phyloP scores from a whole-genome alignment of 1,139 yeast species.

The Arxiozyma heterogenica region DNA sequence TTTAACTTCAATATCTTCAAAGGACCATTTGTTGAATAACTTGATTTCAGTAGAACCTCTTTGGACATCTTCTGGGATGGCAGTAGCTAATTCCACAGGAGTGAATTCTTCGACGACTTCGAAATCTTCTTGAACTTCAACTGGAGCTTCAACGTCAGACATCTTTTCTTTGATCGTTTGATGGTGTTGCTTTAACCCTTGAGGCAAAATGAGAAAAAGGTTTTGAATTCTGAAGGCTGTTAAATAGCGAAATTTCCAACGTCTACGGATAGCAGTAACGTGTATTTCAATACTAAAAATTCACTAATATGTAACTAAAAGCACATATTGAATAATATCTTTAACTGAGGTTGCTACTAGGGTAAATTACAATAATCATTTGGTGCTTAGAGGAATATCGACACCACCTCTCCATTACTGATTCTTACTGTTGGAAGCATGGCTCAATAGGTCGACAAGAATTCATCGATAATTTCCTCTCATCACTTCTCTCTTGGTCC shows the following conservation, averaged over 20 bases:
- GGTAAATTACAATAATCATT: neutral
- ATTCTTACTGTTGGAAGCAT: neutral
- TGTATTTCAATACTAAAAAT: too few relatives aligned
- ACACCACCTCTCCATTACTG: neutral
- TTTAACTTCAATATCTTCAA: conserved; percentile 94
- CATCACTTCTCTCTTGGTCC: neutral
- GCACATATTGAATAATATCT: too few relatives aligned
- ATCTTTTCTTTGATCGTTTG: conserved; percentile 18
- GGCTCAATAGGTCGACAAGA: neutral
- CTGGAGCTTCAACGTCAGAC: conserved; percentile 42
- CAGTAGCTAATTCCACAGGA: conserved; percentile 81
- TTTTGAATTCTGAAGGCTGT: too few relatives aligned
- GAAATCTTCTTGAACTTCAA: conserved; percentile 50
- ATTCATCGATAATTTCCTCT: neutral
- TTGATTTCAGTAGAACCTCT: conserved; percentile 94
- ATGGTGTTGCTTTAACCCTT: conserved; percentile 3
- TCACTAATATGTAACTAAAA: neutral
- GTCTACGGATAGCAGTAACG: neutral
- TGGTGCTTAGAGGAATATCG: too few relatives aligned
- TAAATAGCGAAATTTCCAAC: neutral
- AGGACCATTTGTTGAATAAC: conserved; percentile 99
- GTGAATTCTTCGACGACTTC: conserved; percentile 63
- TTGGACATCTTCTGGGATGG: conserved; percentile 95
- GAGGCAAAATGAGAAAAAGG: too few relatives aligned
- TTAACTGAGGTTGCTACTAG: neutral